A percentile compares a stretch with the other conserved stretches of the same genome.
Evolutionary conservation across 257 asterid species (phyloP).

Genomic region (Apocynum venetum): DNA sequence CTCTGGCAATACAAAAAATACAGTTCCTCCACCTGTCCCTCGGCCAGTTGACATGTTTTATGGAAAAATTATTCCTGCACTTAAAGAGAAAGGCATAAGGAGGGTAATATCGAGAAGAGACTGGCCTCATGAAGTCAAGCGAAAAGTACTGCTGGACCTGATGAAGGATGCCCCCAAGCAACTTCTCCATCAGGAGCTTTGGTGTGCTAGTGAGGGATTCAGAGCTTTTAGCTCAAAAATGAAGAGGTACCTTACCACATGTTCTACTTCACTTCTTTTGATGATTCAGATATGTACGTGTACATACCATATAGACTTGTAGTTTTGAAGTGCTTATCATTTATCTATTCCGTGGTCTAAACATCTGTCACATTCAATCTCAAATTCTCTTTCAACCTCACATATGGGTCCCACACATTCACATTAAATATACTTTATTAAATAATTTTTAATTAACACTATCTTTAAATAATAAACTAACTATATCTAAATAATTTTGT

Average conservation of each 20-base stretch:
- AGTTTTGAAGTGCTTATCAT: background rate
- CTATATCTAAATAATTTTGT: no score
- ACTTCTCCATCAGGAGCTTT: conserved; percentile 93
- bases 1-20: conserved; percentile 47
- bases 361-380: background rate
- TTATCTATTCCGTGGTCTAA: background rate
- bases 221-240: conserved; percentile 82
- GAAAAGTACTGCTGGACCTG: conserved; percentile 85
- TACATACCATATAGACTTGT: background rate
- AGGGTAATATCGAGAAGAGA: conserved; percentile 97
- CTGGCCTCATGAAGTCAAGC: conserved; percentile 98
- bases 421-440: no score
- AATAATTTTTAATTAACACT: no score
- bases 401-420: no score
- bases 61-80: conserved; percentile 97
- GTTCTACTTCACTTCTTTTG: conserved; percentile 2
- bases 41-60: conserved; percentile 98
- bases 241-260: conserved; percentile 54
- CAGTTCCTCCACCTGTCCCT: conserved; percentile 76
- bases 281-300: background rate
- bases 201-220: conserved; percentile 99
- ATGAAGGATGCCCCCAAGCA: conserved; percentile 94
- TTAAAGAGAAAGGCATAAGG: conserved; percentile 95
- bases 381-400: no score
- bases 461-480: no score